Evolutionary conservation across 768 basidiomycete species (phyloP).

Genomic region (Lentinula aciculospora): DNA sequence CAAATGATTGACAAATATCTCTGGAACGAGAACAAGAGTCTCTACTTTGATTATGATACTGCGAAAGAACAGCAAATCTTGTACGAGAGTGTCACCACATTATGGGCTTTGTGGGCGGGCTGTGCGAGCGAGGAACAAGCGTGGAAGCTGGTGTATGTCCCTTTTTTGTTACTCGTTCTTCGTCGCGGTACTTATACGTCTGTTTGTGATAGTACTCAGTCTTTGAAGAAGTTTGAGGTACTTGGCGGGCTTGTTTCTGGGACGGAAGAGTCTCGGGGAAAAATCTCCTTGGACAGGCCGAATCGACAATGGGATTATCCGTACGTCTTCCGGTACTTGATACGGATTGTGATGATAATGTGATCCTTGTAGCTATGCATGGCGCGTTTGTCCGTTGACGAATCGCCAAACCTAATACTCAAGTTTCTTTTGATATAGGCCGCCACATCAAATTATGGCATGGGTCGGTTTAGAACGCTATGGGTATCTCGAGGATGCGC

Average conservation of each 20-base stretch:
- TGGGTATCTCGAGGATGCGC: constrained; percentile 90
- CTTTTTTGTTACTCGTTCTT: constrained; percentile 3
- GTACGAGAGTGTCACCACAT: constrained; percentile 95
- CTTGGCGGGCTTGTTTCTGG: constrained; percentile 93
- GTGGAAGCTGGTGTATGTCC: constrained; percentile 83
- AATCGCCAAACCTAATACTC: neutral
- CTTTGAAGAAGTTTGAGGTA: constrained; percentile 93
- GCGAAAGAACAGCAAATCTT: constrained; percentile 85
- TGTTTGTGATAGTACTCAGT: constrained; percentile 53
- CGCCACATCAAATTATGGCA: constrained; percentile 97
- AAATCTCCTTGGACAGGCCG: constrained; percentile 91
- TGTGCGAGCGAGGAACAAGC: constrained; percentile 96
- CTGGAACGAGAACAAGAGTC: constrained; percentile 92
- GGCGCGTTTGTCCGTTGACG: constrained; percentile 28
- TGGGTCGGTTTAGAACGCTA: constrained; percentile 98
- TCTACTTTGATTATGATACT: constrained; percentile 97
- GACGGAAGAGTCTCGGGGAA: constrained; percentile 93
- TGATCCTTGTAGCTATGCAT: constrained; percentile 51
- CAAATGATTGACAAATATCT: constrained; percentile 88
- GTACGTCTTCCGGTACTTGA: constrained; percentile 37
- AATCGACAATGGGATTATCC: constrained; percentile 99
- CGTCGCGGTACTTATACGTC: constrained; percentile 14
- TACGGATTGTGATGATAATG: constrained; percentile 6
- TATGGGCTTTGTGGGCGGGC: constrained; percentile 97
- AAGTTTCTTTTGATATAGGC: constrained; percentile 40